These are phyloP conservation scores for Fraxinus americana DNA, from an alignment of 257 asterid species.

Conservation along the genomic window DNA sequence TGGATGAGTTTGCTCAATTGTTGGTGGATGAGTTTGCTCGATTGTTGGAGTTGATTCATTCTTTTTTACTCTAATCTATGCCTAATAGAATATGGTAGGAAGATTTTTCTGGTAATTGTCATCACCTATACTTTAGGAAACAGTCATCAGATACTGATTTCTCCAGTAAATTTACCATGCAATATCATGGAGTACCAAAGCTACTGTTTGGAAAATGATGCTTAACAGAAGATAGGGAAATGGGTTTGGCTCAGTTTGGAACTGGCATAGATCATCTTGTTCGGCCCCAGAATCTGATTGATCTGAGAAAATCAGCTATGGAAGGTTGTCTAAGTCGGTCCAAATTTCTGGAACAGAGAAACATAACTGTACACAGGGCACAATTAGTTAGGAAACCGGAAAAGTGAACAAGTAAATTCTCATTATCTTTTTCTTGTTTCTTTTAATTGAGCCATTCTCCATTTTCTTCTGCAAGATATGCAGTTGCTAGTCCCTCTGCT, in stretches of 20 bases:
- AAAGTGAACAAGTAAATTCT: background rate
- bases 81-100: background rate
- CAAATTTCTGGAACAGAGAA: background rate
- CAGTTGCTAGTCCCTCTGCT: background rate
- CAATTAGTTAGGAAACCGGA: background rate
- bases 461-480: background rate
- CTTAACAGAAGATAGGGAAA: background rate
- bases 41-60: background rate
- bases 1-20: background rate
- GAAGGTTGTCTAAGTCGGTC: background rate
- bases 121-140: background rate
- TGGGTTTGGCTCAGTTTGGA: background rate
- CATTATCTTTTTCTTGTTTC: background rate
- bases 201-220: constrained; percentile 5
- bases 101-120: background rate
- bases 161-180: background rate
- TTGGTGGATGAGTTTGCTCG: background rate
- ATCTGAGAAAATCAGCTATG: background rate
- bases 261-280: background rate
- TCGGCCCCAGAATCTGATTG: background rate
- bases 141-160: background rate
- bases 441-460: background rate
- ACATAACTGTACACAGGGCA: background rate
- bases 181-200: background rate
- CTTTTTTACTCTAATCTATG: background rate